These are phyloP conservation scores for Scenedesmus sp. DNA, from an alignment of 163 green algal genomes.

Conservation along the genomic window DNA sequence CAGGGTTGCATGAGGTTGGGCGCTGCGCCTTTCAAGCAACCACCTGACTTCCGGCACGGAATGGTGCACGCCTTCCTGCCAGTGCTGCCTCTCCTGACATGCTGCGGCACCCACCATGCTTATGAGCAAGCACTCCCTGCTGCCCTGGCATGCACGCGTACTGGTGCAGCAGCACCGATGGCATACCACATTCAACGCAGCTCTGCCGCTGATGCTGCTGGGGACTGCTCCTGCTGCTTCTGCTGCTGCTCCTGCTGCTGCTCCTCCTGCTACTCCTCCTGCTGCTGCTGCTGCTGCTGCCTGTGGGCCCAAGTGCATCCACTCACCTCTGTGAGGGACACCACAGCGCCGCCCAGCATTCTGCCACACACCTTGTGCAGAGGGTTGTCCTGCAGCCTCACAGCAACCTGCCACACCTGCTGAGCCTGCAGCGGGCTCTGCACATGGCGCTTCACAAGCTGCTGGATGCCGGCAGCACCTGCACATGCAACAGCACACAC, in stretches of 20 bases:
- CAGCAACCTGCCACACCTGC: constrained; percentile 33
- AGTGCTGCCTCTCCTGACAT: no score
- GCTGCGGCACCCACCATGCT: background rate
- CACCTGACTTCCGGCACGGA: no score
- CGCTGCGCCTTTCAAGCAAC: no score
- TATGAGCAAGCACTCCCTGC: no score
- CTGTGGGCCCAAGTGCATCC: background rate
- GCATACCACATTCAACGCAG: no score
- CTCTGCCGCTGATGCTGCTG: background rate
- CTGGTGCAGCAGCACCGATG: no score
- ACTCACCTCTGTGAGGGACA: constrained; percentile 21
- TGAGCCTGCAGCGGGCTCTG: constrained; percentile 40
- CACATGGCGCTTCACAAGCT: background rate
- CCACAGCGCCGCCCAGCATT: constrained; percentile 24
- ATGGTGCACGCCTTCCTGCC: no score
- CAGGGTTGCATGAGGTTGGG: no score
- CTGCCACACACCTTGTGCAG: background rate
- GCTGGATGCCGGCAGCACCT: constrained; percentile 20
- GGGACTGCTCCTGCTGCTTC: no score
- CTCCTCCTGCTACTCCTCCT: no score
- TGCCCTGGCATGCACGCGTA: no score
- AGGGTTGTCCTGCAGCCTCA: constrained; percentile 7
- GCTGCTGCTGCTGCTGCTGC: background rate
- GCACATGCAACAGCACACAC: background rate
- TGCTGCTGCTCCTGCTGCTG: background rate